Conservation (phyloP, 108 stramenopile genomes). For the Skeletonema menzelii region DNA sequence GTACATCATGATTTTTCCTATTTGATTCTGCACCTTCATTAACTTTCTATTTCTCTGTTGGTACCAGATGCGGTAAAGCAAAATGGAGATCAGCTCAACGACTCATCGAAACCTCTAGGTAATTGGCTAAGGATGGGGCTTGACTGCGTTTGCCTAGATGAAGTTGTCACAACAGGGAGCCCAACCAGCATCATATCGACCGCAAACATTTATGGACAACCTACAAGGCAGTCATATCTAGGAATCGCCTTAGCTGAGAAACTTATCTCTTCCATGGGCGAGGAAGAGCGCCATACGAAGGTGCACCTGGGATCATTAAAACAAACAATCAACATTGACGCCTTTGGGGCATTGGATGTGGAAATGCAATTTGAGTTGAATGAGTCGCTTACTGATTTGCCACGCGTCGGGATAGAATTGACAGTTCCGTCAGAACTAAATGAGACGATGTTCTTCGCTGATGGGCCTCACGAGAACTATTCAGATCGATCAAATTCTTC, state of each 20-base stretch:
- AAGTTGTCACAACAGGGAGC: background rate
- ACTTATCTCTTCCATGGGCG: background rate
- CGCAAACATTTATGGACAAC: constrained; percentile 22
- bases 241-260: constrained; percentile 33
- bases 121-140: constrained; percentile 34
- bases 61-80: constrained; percentile 53
- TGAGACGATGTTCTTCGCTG: constrained; percentile 57
- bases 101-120: constrained; percentile 39
- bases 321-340: constrained; percentile 29
- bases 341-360: constrained; percentile 39
- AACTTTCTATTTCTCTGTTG: background rate
- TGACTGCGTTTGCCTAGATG: constrained; percentile 24
- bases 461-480: constrained; percentile 79
- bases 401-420: constrained; percentile 65
- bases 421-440: constrained; percentile 39
- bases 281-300: background rate
- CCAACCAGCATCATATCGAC: background rate
- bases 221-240: constrained; percentile 11
- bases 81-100: constrained; percentile 27
- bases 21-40: background rate
- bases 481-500: constrained; percentile 48
- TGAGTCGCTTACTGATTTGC: constrained; percentile 43
- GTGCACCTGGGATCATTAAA: constrained; percentile 18
- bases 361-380: constrained; percentile 55
- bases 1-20: background rate